A percentile compares a stretch with the other conserved stretches of the same genome.
These are phyloP conservation scores for Pichiaceae sp. DNA, from an alignment of 1,139 yeast genomes.

Conservation along the genomic window DNA sequence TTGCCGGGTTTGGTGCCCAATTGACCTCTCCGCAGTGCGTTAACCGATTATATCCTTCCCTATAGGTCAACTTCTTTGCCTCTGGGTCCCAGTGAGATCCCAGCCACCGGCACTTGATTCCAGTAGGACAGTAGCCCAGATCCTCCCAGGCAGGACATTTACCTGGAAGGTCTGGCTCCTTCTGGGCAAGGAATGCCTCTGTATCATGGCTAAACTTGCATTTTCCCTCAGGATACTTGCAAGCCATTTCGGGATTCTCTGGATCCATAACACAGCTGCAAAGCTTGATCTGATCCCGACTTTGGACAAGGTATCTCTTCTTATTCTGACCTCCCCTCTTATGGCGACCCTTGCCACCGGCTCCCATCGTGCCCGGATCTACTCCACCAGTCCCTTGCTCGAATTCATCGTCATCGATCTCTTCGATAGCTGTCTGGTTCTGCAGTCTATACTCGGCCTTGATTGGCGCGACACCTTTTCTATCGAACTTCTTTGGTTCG, in stretches of 20 bases:
- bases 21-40: conserved; percentile 54
- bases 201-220: conserved; percentile 76
- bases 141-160: conserved; percentile 76
- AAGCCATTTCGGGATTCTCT: conserved; percentile 31
- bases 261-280: conserved; percentile 60
- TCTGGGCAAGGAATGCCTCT: conserved; percentile 49
- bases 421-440: neutral
- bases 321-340: conserved; percentile 68
- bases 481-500: conserved; percentile 1
- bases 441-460: conserved; percentile 33
- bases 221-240: conserved; percentile 59
- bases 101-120: conserved; percentile 88
- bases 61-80: conserved; percentile 33
- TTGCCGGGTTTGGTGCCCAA: conserved; percentile 43
- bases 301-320: conserved; percentile 68
- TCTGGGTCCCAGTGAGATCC: conserved; percentile 57
- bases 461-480: conserved; percentile 42
- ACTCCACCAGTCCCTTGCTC: conserved; percentile 37
- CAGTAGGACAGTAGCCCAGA: conserved; percentile 86
- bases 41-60: conserved; percentile 21
- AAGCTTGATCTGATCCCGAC: conserved; percentile 52
- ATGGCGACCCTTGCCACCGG: conserved; percentile 33
- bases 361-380: conserved; percentile 34
- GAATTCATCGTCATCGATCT: conserved; percentile 31
- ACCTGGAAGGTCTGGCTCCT: conserved; percentile 66